A percentile compares a stretch with the other conserved stretches of the same genome.
These are phyloP conservation scores for Globisporangium alternatum DNA, from an alignment of 352 stramenopile species.

Conservation along the genomic window DNA sequence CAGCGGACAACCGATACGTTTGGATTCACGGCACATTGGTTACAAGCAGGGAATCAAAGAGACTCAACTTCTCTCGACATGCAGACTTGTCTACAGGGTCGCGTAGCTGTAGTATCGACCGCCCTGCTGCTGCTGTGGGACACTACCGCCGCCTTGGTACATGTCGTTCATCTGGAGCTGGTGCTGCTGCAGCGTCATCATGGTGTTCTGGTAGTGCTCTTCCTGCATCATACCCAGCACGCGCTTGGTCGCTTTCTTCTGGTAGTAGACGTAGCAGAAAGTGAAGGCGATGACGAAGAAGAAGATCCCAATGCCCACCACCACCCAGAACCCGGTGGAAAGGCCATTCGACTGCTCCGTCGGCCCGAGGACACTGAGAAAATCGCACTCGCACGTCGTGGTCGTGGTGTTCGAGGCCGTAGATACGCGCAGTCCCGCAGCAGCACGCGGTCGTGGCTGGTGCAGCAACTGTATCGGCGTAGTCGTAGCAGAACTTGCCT, in stretches of 20 bases:
- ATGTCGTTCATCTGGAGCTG: background rate
- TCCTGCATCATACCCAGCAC: background rate
- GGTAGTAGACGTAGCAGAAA: background rate
- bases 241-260: background rate
- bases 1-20: too few species aligned
- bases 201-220: background rate
- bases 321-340: background rate
- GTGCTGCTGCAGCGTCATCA: background rate
- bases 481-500: conserved; percentile 1
- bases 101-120: background rate
- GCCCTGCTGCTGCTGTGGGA: background rate
- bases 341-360: background rate
- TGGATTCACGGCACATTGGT: too few species aligned
- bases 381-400: background rate
- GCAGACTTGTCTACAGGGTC: background rate
- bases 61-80: too few species aligned
- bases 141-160: background rate
- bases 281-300: background rate
- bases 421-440: background rate
- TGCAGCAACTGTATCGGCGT: too few species aligned
- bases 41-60: too few species aligned
- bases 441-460: background rate
- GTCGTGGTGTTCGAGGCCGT: background rate
- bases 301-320: background rate
- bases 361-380: too few species aligned